Base-by-base conservation (phyloP, 352 stramenopile genomes). In the Phytopythium boreale region DNA sequence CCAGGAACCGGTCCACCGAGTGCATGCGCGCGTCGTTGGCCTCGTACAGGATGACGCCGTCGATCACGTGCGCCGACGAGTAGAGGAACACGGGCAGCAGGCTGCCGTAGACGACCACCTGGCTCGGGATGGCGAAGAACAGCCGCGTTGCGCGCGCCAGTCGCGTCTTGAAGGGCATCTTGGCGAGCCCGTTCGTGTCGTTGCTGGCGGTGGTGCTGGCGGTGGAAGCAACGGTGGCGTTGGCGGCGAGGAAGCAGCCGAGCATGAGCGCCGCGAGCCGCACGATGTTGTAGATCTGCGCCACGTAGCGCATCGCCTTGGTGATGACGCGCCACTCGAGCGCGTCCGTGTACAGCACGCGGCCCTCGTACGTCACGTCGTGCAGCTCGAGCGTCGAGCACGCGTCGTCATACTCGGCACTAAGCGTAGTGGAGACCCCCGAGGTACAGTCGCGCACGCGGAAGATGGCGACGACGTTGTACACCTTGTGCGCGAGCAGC, bases 401-500 rank as follows among this genome's bases (percentile, higher is more conserved):
- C 11, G 44, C 24, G 14, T 60, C 55, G 39, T 60, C 55, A 15
- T 44, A 50, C 43, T 63, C 49, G 29, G 36, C 36, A 8, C 20
- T 39, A 17, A 56, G 49, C 15, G 50, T 31, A 15, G 44, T 43
- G 2, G 53, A 47, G n/a, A 50, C 31, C 4, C 43, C 66, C 20
- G 59, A 61, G 20, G 29, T 56, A 37, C 68, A 82, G 46, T 80
- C 68, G 44, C 67, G 72, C 19, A 84, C 62, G 36, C 77, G 75
- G 39, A 79, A 84, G 15, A 86, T 31, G 24, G 70, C 72, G 19
- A 86, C 73, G 15, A 79, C 70, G 52, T 72, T 84, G 66, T 84
- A 86, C 56, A 86, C 69, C 37, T 86, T 86, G 66, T 86, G 72
- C 12, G 77, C 75, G 52, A 86, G 60, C 55, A 86, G 66, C 46